Conservation (phyloP, 1,284 basidiomycete genomes). For the Trichosporon faecale region DNA sequence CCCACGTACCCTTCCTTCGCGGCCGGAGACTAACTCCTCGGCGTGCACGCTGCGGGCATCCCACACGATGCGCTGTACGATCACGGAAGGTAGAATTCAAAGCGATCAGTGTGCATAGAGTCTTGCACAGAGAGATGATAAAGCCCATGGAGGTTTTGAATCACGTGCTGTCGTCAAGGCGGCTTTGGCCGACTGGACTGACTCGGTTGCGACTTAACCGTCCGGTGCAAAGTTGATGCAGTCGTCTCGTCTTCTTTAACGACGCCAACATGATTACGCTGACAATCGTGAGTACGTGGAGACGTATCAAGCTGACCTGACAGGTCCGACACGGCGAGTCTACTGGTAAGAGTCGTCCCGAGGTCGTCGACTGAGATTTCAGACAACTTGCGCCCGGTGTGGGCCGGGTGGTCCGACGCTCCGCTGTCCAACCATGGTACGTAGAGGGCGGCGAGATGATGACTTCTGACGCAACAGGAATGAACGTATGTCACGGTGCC, state of each 20-base stretch:
- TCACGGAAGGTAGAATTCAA: no score
- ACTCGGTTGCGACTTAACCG: neutral
- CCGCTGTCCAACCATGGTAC: slow-evolving; percentile 76
- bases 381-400: slow-evolving; percentile 55
- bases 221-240: no score
- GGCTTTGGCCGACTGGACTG: neutral
- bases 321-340: slow-evolving; percentile 78
- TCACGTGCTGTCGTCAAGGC: neutral
- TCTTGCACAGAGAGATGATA: no score
- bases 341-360: slow-evolving; percentile 57
- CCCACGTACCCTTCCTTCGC: no score
- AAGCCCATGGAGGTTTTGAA: no score
- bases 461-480: slow-evolving; percentile 54
- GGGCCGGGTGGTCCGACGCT: slow-evolving; percentile 83
- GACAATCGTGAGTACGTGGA: slow-evolving; percentile 43
- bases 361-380: slow-evolving; percentile 6
- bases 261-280: slow-evolving; percentile 51
- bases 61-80: no score
- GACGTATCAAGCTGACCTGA: neutral
- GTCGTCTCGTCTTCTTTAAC: neutral
- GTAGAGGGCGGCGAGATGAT: slow-evolving; percentile 29
- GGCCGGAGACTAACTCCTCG: no score
- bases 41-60: no score
- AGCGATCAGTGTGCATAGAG: no score
- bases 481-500: slow-evolving; percentile 56